Evolutionary conservation across 2,329 filamentous ascomycete genomes (phyloP), one percentile per base, ranked within the genome.

Genomic region (Aspergillus cejpii): DNA sequence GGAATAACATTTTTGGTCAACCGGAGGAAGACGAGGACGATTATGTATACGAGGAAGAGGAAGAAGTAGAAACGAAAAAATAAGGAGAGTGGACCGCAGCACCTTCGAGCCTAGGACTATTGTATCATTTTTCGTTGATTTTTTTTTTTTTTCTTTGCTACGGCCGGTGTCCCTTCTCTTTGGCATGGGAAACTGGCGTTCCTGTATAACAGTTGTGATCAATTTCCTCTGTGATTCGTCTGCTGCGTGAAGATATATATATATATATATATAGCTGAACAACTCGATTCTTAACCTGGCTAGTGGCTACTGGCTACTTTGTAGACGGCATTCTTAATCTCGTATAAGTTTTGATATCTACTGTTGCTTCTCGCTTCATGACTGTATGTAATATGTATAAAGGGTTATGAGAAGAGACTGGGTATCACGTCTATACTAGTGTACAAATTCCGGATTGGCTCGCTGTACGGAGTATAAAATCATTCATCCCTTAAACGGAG

Each of bases 1-100:
- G 85, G 81, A 78, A 74, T 44, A 79, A 80, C 44, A 69, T 86
- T 0, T 73, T 80, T 44, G 85, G 84, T 0, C 68, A 73, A 43
- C 72, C 74, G 0, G 74, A 77, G 1, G 74, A 78, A 15, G 79
- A 80, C 1, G 74, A 77, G 1, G 62, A 63, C 1, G 74, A 77
- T 14, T 68, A 73, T 61, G 67, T 75, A 53, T 80, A 83, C 46
- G 76, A 79, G 50, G 78, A 83, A 41, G 59, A 63, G 40, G 66
- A 62, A 28, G 45, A 29, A 5, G 41, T 37, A 44, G 12, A 24
- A 21, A 8, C 6, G 14, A n/a, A 28, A 14, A 14, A n/a, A n/a
- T n/a, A n/a, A n/a, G n/a, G n/a, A n/a, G n/a, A n/a, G n/a, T n/a
- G n/a, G n/a, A n/a, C n/a, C n/a, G n/a, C n/a, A n/a, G n/a, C n/a